A percentile compares a stretch with the other conserved stretches of the same genome.
Evolutionary conservation across 768 basidiomycete genomes (phyloP).

Genomic region (Suillus spraguei): DNA sequence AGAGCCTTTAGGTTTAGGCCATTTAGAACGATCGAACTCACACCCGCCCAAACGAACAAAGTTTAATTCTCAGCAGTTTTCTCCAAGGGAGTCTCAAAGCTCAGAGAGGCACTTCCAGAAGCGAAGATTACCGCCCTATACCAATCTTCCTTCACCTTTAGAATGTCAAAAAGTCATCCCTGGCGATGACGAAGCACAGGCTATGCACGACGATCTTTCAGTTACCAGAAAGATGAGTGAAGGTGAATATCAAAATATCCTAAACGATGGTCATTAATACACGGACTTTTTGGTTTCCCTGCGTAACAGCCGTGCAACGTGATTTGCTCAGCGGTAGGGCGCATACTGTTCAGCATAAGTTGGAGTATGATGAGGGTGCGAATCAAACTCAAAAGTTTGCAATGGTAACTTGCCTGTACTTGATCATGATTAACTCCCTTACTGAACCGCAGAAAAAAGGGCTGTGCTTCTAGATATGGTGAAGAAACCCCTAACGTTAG

Average conservation of each 20-base stretch:
- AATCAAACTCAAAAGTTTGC: not conserved
- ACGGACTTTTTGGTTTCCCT: not conserved
- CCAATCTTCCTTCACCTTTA: slow-evolving; percentile 14
- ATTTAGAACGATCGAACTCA: not conserved
- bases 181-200: slow-evolving; percentile 11
- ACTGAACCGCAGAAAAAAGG: not conserved
- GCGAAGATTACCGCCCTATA: not conserved
- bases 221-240: not conserved
- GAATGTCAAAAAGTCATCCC: slow-evolving; percentile 20
- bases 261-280: not conserved
- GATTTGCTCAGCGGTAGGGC: too few species aligned
- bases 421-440: not conserved
- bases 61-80: not conserved
- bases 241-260: not conserved
- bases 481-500: not conserved
- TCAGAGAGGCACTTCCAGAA: slow-evolving; percentile 1
- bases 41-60: not conserved
- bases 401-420: slow-evolving; percentile 4
- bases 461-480: not conserved
- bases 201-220: too few species aligned
- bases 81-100: not conserved
- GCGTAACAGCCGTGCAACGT: not conserved
- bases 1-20: not conserved
- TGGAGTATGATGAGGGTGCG: not conserved
- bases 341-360: not conserved